These are phyloP conservation scores for Solanum chiquidenum DNA, from an alignment of 257 asterid species.

Conservation along the genomic window DNA sequence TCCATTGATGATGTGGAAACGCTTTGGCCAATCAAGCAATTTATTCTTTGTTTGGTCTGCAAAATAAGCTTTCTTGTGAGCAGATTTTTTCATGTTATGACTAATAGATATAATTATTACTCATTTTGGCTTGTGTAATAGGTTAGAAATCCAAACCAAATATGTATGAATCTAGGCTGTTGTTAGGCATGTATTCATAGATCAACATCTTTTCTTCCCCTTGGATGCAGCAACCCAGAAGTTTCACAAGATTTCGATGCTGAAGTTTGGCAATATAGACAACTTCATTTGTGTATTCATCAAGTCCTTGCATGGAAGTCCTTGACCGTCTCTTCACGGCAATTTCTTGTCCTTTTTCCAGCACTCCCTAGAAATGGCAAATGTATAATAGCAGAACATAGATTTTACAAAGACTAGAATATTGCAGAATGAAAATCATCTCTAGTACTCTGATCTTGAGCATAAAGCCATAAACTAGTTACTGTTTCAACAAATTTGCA, in stretches of 20 bases:
- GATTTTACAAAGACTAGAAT: not conserved
- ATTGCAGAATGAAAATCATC: not conserved
- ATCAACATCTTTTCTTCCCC: not conserved
- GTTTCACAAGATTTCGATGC: constrained; percentile 4
- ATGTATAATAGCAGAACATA: not conserved
- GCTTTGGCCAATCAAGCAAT: constrained; percentile 14
- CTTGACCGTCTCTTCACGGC: constrained; percentile 26
- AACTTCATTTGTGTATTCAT: constrained; percentile 28
- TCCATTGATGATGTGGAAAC: constrained; percentile 15
- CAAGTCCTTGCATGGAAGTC: constrained; percentile 23
- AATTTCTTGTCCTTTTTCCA: constrained; percentile 15
- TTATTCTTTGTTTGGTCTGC: constrained; percentile 8
- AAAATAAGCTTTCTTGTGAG: not conserved
- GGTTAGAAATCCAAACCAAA: constrained; percentile 1
- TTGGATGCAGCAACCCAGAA: not conserved
- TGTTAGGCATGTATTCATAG: constrained; percentile 1
- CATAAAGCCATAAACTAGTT: not conserved
- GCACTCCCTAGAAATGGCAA: constrained; percentile 5
- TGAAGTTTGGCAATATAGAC: constrained; percentile 15
- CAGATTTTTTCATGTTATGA: not conserved
- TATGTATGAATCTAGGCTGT: not conserved
- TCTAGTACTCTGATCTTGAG: not conserved
- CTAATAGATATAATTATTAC: not conserved
- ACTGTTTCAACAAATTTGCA: not conserved
- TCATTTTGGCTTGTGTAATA: not conserved